Evolutionary conservation across 2,329 filamentous ascomycete genomes (phyloP).

Genomic region (Ceratocystis cubensis): DNA sequence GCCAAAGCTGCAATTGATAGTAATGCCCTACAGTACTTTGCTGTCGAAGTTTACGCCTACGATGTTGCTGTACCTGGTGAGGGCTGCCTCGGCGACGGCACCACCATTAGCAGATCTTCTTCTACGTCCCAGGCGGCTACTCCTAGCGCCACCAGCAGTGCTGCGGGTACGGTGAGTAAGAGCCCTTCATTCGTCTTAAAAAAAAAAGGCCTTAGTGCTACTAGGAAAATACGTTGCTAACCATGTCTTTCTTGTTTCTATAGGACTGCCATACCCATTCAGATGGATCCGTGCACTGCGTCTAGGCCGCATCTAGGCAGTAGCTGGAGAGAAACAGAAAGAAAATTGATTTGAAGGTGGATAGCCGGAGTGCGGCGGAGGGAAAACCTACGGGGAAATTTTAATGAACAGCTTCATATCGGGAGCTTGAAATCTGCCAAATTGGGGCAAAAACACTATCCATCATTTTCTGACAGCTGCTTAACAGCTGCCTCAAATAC

Average conservation of each 20-base stretch:
- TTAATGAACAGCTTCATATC: too few species aligned
- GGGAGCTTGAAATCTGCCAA: background rate
- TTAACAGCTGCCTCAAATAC: too few species aligned
- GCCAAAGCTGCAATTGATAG: conserved; percentile 43
- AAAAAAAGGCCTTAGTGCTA: background rate
- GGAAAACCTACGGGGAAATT: too few species aligned
- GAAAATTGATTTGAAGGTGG: background rate
- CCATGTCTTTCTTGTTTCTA: conserved; percentile 32
- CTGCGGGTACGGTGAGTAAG: conserved; percentile 29
- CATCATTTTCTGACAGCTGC: too few species aligned
- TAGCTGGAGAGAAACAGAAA: background rate
- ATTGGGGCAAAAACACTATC: too few species aligned
- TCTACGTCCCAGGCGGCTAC: conserved; percentile 21
- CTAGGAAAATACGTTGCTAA: background rate
- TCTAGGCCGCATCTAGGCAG: conserved; percentile 1
- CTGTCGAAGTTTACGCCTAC: conserved; percentile 53
- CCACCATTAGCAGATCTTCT: conserved; percentile 10
- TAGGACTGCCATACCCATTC: conserved; percentile 39
- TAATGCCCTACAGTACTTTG: conserved; percentile 55
- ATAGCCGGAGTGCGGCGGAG: background rate
- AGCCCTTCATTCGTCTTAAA: background rate
- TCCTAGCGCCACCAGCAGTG: conserved; percentile 32
- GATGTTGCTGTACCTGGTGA: conserved; percentile 51
- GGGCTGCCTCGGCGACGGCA: conserved; percentile 43
- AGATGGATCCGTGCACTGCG: conserved; percentile 31